A percentile compares a stretch with the other conserved stretches of the same genome.
phyloP scores from a whole-genome alignment of 768 basidiomycete species.

The Mycena belliarum region DNA sequence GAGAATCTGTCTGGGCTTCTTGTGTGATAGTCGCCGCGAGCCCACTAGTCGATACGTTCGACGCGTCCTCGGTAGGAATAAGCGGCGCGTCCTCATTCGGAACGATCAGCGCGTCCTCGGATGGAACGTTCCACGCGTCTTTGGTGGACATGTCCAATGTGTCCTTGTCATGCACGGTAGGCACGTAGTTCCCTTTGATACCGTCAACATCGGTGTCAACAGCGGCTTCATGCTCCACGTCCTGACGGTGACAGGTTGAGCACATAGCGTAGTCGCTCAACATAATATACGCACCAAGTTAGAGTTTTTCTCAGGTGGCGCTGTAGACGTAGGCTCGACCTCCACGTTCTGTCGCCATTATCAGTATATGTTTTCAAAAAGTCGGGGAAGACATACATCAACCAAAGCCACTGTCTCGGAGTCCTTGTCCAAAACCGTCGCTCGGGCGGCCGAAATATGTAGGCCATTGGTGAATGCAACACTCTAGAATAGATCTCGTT shows the following conservation, averaged over 20 bases:
- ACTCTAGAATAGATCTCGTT: background rate
- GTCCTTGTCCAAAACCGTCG: background rate
- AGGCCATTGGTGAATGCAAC: background rate
- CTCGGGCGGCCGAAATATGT: background rate
- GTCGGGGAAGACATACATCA: background rate
- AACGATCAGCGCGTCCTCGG: background rate
- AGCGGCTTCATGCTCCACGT: too few species aligned
- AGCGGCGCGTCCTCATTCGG: background rate
- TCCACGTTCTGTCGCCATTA: background rate
- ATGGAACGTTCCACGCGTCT: background rate
- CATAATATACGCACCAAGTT: slow-evolving; percentile 3
- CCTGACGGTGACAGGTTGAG: too few species aligned
- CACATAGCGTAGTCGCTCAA: too few species aligned
- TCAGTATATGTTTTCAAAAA: background rate
- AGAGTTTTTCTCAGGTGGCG: background rate
- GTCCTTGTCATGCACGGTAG: background rate
- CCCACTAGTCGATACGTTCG: background rate
- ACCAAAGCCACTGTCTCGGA: background rate
- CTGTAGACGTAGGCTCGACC: background rate
- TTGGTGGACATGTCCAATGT: background rate
- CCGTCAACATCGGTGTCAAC: too few species aligned
- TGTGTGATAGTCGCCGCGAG: too few species aligned
- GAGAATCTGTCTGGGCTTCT: background rate
- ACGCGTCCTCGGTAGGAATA: background rate
- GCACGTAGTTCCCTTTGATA: too few species aligned